These are phyloP conservation scores for Schoenoplectus tabernaemontani DNA, from an alignment of 202 grass and related monocot genomes.

Conservation along the genomic window DNA sequence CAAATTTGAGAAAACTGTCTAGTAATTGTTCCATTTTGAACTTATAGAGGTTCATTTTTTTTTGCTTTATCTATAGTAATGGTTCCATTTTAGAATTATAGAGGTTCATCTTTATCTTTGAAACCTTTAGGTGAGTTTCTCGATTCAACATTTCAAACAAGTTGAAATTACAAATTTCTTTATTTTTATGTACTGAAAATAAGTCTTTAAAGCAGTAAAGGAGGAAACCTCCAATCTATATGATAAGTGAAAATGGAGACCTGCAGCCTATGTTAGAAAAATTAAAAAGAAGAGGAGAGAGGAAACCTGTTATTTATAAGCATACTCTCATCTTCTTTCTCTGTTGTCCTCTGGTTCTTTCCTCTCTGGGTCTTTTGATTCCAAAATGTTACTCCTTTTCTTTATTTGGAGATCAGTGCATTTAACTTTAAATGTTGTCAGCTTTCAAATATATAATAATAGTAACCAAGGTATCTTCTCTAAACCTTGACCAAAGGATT, in stretches of 20 bases:
- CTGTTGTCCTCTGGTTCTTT: neutral
- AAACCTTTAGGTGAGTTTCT: neutral
- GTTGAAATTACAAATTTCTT: neutral
- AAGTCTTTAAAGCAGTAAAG: neutral
- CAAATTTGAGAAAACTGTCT: too few species aligned
- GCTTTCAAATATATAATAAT: neutral
- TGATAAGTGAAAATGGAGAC: too few species aligned
- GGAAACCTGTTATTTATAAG: neutral
- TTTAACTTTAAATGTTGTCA: neutral
- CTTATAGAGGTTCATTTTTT: neutral
- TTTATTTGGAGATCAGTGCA: neutral
- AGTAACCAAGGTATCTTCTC: too few species aligned
- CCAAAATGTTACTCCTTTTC: neutral
- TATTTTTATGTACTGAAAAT: neutral
- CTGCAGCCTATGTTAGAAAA: neutral
- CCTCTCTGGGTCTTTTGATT: neutral
- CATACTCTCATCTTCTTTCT: neutral
- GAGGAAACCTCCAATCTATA: neutral
- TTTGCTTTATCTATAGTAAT: neutral
- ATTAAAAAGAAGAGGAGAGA: neutral
- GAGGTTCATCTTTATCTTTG: neutral
- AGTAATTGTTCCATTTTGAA: neutral
- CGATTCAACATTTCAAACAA: neutral
- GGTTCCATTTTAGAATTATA: neutral
- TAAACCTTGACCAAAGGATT: too few species aligned